Evolutionary conservation across 176 grass and related monocot species (phyloP).

Genomic region (Guadua angustifolia): DNA sequence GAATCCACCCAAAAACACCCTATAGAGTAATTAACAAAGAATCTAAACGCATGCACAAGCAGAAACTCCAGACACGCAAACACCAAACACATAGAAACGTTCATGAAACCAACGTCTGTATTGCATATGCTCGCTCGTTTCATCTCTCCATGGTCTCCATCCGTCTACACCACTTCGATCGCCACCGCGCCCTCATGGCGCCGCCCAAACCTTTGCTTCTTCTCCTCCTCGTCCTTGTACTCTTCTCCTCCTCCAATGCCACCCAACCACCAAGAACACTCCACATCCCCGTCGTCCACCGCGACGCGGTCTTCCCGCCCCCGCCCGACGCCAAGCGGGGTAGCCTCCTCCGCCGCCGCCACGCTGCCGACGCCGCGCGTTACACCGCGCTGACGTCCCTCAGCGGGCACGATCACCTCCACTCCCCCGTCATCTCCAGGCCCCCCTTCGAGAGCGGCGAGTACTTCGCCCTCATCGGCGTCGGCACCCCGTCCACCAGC

Average conservation of each 20-base stretch:
- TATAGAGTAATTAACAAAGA: background rate
- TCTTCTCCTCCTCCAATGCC: constrained; percentile 5
- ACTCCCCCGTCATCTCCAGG: constrained; percentile 56
- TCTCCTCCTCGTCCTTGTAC: constrained; percentile 14
- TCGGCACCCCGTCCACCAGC: constrained; percentile 60
- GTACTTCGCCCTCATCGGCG: constrained; percentile 69
- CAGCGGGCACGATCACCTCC: constrained; percentile 26
- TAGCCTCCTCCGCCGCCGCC: constrained; percentile 39
- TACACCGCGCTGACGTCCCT: constrained; percentile 18
- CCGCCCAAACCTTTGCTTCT: background rate
- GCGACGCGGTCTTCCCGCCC: constrained; percentile 44
- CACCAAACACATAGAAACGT: background rate
- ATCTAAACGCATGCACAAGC: constrained; percentile 12
- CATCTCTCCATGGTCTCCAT: background rate
- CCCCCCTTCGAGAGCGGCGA: constrained; percentile 61
- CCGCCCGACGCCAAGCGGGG: constrained; percentile 23
- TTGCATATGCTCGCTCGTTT: background rate
- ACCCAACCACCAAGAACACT: constrained; percentile 39
- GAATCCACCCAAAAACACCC: background rate
- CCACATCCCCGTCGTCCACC: constrained; percentile 61
- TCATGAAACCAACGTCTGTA: background rate
- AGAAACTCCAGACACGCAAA: background rate
- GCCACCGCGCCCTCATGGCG: constrained; percentile 45
- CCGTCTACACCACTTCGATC: background rate
- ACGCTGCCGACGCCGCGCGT: constrained; percentile 37